Evolutionary conservation across 140 eudicot genomes (phyloP), one percentile per base, ranked within the genome.

Genomic region (Oenanthe javanica): DNA sequence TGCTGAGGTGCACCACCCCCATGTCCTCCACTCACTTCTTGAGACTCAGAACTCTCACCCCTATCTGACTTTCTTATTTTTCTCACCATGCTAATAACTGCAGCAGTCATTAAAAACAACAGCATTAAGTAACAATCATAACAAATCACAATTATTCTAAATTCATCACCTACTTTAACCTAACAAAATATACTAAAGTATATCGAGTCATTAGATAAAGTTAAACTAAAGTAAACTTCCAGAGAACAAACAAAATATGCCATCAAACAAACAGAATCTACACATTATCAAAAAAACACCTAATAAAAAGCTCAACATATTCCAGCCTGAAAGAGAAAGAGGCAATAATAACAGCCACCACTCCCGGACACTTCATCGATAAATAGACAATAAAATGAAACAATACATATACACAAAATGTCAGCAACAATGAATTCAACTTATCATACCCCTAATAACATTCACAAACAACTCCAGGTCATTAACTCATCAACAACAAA

Each of bases 21-120:
- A 71, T 18, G 79, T 38, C 83, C 90, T 40, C 72, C 78, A 67
- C 84, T 85, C 52, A 50, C 79, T 61, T 89, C 90, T 80, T 87
- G 90, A 47, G 90, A 25, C 78, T 89, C 90, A 48, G 93, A 86
- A 78, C 89, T 79, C 85, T 90, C 94, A 57, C 90, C 83, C 4
- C 87, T 87, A 51, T 87, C 84, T 4, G 96, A 72, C 78, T 81
- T 90, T 75, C 91, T 89, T 84, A 81, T 87, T 90, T 92, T 92
- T 85, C 96, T 90, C 82, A 87, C 96, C 97, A 92, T 92, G 83
- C 55, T 84, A 40, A 72, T 84, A 87, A 19, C 90, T 86, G 69
- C 23, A 81, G 75, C 48, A 25, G 40, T 61, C 84, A 25, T 12
- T 61, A 38, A 64, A 31, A 79, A 47, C 36, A 27, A 57, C 66